phyloP scores from a whole-genome alignment of 148 eudicot species.

The Spergularia marina region DNA sequence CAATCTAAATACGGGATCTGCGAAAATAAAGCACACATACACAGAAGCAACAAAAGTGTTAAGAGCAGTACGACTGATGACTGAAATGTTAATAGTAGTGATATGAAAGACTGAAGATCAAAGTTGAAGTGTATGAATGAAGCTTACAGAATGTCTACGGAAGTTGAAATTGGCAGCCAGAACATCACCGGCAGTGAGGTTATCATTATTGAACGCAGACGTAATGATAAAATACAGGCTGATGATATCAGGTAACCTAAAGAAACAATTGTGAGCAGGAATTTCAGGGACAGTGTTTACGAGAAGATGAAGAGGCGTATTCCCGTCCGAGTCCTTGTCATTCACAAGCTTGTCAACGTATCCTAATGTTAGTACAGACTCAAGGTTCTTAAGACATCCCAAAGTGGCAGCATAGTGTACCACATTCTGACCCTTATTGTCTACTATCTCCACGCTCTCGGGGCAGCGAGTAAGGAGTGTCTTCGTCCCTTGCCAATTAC shows the following conservation, averaged over 20 bases:
- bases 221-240: no score
- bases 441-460: conserved; percentile 8
- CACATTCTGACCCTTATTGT: conserved; percentile 8
- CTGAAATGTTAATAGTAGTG: no score
- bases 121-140: neutral
- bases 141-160: neutral
- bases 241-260: neutral
- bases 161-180: neutral
- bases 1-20: neutral
- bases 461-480: neutral
- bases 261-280: neutral
- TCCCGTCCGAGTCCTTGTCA: neutral
- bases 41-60: no score
- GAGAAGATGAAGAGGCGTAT: conserved; percentile 10
- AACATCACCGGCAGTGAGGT: neutral
- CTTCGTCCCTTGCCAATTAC: neutral
- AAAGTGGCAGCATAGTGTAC: conserved; percentile 14
- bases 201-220: neutral
- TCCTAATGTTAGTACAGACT: neutral
- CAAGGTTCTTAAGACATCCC: neutral
- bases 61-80: no score
- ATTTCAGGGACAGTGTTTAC: neutral
- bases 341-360: neutral
- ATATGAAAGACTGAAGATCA: no score
- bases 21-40: neutral